Evolutionary conservation across 1,284 basidiomycete species (phyloP).

Genomic region (Trichosporon faecale): DNA sequence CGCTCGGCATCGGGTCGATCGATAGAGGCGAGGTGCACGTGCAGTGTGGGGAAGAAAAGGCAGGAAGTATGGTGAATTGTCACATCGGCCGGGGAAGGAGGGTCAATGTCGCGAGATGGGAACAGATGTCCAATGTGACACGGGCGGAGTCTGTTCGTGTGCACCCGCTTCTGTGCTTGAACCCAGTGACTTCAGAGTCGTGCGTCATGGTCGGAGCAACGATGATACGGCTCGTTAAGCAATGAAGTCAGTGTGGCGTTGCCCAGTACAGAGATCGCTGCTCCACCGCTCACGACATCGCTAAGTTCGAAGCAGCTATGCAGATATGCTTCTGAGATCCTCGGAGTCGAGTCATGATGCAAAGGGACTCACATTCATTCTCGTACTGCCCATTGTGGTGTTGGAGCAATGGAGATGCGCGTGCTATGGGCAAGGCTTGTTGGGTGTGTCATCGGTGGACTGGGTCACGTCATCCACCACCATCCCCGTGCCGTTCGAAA

Average conservation of each 20-base stretch:
- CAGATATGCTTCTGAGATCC: not conserved
- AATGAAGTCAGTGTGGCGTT: not conserved
- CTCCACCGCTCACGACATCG: not conserved
- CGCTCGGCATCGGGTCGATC: not conserved
- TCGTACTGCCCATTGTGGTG: not conserved
- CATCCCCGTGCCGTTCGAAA: not conserved
- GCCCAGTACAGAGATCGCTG: too few relatives aligned
- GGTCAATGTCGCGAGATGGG: not conserved
- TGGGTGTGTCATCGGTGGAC: not conserved
- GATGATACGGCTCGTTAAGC: not conserved
- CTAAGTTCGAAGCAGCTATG: not conserved
- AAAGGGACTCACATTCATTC: not conserved
- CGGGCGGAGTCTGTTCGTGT: not conserved
- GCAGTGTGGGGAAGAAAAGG: too few relatives aligned
- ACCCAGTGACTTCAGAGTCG: too few relatives aligned
- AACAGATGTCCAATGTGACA: not conserved
- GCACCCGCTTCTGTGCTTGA: too few relatives aligned
- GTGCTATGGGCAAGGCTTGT: not conserved
- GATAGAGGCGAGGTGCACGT: too few relatives aligned
- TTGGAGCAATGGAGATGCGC: not conserved
- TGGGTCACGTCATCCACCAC: constrained; percentile 5
- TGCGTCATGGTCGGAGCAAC: not conserved
- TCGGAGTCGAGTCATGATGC: not conserved
- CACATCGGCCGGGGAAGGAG: not conserved
- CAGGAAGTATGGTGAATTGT: not conserved